phyloP scores from a whole-genome alignment of 345 rosid genomes.

The Orychophragmus violaceus region DNA sequence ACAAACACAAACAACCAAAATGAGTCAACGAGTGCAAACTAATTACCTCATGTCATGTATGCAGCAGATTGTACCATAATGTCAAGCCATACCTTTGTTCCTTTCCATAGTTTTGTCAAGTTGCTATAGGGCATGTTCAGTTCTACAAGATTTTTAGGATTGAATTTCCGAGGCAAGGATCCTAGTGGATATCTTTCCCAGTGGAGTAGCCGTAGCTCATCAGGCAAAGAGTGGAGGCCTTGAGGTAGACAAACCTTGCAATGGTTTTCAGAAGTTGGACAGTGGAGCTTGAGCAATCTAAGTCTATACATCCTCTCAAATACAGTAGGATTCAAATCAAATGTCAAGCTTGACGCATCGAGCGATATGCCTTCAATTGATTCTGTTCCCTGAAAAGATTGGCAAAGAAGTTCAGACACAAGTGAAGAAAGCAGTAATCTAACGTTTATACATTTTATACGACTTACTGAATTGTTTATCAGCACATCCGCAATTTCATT shows the following conservation, averaged over 20 bases:
- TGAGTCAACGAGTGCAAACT: background rate
- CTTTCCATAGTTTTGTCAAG: slow-evolving; percentile 19
- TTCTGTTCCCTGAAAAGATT: slow-evolving; percentile 22
- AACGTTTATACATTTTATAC: background rate
- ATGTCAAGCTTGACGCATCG: background rate
- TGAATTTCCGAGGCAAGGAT: slow-evolving; percentile 26
- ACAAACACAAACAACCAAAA: slow-evolving; percentile 6
- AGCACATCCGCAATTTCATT: slow-evolving; percentile 24
- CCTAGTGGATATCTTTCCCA: slow-evolving; percentile 20
- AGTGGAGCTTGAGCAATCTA: slow-evolving; percentile 15
- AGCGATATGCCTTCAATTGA: slow-evolving; percentile 25
- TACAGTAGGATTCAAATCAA: slow-evolving; percentile 9
- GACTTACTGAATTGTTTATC: slow-evolving; percentile 10
- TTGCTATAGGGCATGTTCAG: slow-evolving; percentile 16
- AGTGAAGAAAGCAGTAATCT: background rate
- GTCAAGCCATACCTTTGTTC: slow-evolving; percentile 9
- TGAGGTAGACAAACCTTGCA: background rate
- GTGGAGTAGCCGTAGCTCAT: slow-evolving; percentile 17
- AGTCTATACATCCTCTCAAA: slow-evolving; percentile 20
- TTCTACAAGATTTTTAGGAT: slow-evolving; percentile 16
- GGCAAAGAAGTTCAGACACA: background rate
- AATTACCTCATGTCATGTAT: background rate
- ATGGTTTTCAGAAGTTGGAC: background rate
- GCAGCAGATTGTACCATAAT: background rate
- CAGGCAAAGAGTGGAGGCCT: slow-evolving; percentile 6